These are phyloP conservation scores for Telopea speciosissima DNA, from an alignment of 177 flowering plant species.

Conservation along the genomic window DNA sequence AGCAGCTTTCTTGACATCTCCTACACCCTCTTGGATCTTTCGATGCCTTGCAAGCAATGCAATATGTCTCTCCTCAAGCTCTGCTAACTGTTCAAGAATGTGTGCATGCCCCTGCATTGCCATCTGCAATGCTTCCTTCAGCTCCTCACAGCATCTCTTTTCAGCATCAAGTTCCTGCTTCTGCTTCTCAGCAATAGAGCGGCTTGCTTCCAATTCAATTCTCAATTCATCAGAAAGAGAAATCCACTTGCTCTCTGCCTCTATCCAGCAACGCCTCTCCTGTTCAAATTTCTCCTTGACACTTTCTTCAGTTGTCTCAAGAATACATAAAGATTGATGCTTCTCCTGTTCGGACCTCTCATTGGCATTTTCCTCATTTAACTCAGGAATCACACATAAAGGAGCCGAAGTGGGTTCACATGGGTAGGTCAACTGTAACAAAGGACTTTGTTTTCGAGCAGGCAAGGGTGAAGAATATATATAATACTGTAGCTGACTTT, in stretches of 20 bases:
- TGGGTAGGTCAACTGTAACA: slow-evolving; percentile 49
- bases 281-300: slow-evolving; percentile 57
- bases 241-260: slow-evolving; percentile 87
- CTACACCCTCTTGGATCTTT: slow-evolving; percentile 75
- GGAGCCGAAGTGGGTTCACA: slow-evolving; percentile 38
- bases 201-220: slow-evolving; percentile 61
- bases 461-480: slow-evolving; percentile 45
- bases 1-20: slow-evolving; percentile 91
- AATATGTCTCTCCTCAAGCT: slow-evolving; percentile 85
- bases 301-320: slow-evolving; percentile 45
- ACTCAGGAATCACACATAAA: slow-evolving; percentile 20
- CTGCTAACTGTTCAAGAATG: slow-evolving; percentile 95
- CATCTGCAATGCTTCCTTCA: slow-evolving; percentile 88
- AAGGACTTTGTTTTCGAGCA: slow-evolving; percentile 37
- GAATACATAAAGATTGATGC: slow-evolving; percentile 15
- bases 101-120: slow-evolving; percentile 96
- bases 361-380: slow-evolving; percentile 37
- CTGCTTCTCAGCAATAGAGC: slow-evolving; percentile 46
- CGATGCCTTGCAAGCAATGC: slow-evolving; percentile 79
- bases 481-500: slow-evolving; percentile 70
- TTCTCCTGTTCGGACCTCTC: slow-evolving; percentile 70
- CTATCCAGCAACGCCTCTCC: slow-evolving; percentile 73
- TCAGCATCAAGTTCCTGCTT: slow-evolving; percentile 68
- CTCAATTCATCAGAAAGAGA: slow-evolving; percentile 77
- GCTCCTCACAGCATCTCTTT: slow-evolving; percentile 81